A percentile compares a stretch with the other conserved stretches of the same genome.
phyloP scores from a whole-genome alignment of 2,329 filamentous ascomycete species.

The Diaporthe amygdali region DNA sequence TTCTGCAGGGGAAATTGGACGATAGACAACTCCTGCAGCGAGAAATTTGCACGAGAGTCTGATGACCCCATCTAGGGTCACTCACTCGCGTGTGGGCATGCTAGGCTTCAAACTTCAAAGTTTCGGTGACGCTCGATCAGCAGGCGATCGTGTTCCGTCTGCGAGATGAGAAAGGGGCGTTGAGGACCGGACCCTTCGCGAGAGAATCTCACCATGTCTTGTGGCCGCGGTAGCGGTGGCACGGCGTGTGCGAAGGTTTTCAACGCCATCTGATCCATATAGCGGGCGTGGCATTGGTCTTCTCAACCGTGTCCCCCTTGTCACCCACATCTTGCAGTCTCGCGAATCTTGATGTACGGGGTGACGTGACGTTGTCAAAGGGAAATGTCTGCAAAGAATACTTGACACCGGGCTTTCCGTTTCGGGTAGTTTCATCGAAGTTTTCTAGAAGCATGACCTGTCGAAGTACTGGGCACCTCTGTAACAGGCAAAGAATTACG shows the following conservation, averaged over 20 bases:
- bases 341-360: slow-evolving; percentile 5
- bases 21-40: slow-evolving; percentile 22
- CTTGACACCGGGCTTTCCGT: not conserved
- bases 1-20: slow-evolving; percentile 27
- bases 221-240: not conserved
- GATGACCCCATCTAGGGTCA: not conserved
- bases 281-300: not conserved
- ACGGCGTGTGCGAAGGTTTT: not conserved
- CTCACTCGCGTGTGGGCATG: slow-evolving; percentile 6
- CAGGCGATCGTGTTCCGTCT: slow-evolving; percentile 12
- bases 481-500: slow-evolving; percentile 19
- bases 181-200: not conserved
- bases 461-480: slow-evolving; percentile 1
- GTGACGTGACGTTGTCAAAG: not conserved
- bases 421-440: slow-evolving; percentile 21
- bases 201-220: slow-evolving; percentile 4
- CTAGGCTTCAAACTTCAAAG: slow-evolving; percentile 6
- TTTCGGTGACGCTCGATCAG: slow-evolving; percentile 20
- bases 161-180: slow-evolving; percentile 3
- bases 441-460: slow-evolving; percentile 22
- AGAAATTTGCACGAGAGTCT: slow-evolving; percentile 16
- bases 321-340: not conserved
- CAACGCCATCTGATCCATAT: not conserved
- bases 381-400: not conserved
- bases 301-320: not conserved